Conservation (phyloP, 257 asterid genomes). For the Plantago elongata region DNA sequence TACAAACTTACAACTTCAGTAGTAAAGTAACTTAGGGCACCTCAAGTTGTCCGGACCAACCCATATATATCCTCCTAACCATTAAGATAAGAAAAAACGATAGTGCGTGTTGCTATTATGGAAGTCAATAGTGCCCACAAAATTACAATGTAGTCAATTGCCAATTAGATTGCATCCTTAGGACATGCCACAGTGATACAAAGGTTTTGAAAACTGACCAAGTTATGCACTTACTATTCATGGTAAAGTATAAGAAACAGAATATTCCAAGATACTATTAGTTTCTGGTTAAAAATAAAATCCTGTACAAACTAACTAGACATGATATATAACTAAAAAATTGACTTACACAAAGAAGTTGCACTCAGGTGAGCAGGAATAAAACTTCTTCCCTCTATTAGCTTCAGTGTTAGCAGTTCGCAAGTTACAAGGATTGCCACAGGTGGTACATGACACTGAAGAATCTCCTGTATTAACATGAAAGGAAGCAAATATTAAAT, state of each 20-base stretch:
- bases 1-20: too few relatives aligned
- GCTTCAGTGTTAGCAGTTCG: conserved; percentile 81
- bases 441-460: conserved; percentile 62
- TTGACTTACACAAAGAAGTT: conserved; percentile 77
- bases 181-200: too few relatives aligned
- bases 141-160: too few relatives aligned
- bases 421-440: conserved; percentile 69
- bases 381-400: conserved; percentile 92
- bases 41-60: too few relatives aligned
- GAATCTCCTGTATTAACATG: conserved; percentile 58
- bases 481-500: conserved; percentile 11
- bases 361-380: conserved; percentile 79
- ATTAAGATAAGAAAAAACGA: too few relatives aligned
- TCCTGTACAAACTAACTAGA: neutral
- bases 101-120: too few relatives aligned
- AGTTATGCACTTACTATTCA: neutral
- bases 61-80: too few relatives aligned
- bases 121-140: too few relatives aligned
- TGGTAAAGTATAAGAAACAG: neutral
- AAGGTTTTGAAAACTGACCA: too few relatives aligned
- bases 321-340: conserved; percentile 9
- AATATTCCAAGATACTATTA: neutral
- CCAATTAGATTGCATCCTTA: too few relatives aligned
- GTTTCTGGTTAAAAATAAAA: neutral
- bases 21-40: too few relatives aligned